A percentile compares a stretch with the other conserved stretches of the same genome.
Conservation (phyloP, 352 stramenopile genomes). For the Globisporangium iwayamae region DNA sequence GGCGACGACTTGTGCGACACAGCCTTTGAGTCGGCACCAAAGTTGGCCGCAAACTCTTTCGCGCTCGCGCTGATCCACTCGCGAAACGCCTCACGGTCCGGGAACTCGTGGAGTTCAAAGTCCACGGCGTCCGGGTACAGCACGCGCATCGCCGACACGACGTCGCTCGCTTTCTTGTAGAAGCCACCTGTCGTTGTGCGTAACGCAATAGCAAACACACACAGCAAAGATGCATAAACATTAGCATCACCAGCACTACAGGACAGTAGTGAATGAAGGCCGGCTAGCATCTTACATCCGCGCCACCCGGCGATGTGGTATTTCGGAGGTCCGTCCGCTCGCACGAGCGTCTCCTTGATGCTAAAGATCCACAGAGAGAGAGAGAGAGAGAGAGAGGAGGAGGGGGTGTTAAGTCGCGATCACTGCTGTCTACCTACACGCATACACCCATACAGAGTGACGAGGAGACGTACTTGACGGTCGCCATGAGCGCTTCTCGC, state of each 20-base stretch:
- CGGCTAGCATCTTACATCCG: conserved; percentile 28
- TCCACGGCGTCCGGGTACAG: conserved; percentile 55
- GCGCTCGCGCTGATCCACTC: conserved; percentile 44
- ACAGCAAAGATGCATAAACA: neutral
- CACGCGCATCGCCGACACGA: conserved; percentile 57
- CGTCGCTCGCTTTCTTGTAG: conserved; percentile 57
- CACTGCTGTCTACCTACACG: neutral
- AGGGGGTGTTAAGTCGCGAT: neutral
- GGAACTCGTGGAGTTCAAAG: conserved; percentile 45
- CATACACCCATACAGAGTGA: neutral
- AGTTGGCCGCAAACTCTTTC: conserved; percentile 29
- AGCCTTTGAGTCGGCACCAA: conserved; percentile 38
- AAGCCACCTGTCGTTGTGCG: conserved; percentile 27
- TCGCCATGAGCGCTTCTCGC: conserved; percentile 38
- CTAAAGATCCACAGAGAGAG: conserved; percentile 16
- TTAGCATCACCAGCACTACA: neutral
- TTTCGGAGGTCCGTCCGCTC: conserved; percentile 24
- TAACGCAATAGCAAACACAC: neutral
- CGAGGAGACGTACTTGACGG: conserved; percentile 47
- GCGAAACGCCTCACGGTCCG: conserved; percentile 55
- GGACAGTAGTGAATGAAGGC: neutral
- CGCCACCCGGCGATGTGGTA: conserved; percentile 76
- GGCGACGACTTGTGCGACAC: conserved; percentile 62
- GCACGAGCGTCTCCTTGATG: conserved; percentile 36
- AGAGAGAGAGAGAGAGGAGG: neutral